phyloP scores from a whole-genome alignment of 1,284 basidiomycete species.

The Termitomyces sp. region DNA sequence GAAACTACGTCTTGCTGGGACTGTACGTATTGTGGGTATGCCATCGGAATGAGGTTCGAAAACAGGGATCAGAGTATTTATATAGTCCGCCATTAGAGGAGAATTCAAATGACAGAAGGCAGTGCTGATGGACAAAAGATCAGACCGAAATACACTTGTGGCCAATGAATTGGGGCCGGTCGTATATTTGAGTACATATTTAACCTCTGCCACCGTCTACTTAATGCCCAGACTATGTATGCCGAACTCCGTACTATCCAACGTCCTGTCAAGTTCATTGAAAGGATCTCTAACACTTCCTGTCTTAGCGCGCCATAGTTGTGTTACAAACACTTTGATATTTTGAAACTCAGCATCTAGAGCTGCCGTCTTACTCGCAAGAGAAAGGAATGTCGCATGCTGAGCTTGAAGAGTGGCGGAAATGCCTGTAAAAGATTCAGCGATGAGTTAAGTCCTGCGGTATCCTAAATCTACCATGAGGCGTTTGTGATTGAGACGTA shows the following conservation, averaged over 20 bases:
- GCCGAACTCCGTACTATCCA: constrained; percentile 44
- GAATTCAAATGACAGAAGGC: neutral
- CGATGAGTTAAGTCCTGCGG: neutral
- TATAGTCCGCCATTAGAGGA: neutral
- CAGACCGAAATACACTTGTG: neutral
- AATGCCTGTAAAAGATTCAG: constrained; percentile 42
- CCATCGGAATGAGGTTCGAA: constrained; percentile 10
- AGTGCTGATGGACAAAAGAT: constrained; percentile 5
- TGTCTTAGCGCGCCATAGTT: constrained; percentile 65
- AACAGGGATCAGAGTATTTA: neutral
- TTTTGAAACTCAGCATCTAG: constrained; percentile 68
- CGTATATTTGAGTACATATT: neutral
- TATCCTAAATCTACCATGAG: constrained; percentile 52
- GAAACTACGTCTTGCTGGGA: constrained; percentile 49
- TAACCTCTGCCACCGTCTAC: constrained; percentile 16
- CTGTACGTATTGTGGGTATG: constrained; percentile 25
- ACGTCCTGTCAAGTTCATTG: constrained; percentile 53
- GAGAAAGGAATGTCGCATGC: constrained; percentile 65
- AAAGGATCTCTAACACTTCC: constrained; percentile 74
- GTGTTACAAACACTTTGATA: constrained; percentile 60
- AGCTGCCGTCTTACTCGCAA: constrained; percentile 67
- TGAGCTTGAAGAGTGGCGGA: constrained; percentile 70
- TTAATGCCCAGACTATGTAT: constrained; percentile 38
- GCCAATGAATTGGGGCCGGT: neutral
- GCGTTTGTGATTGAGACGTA: constrained; percentile 59